These are phyloP conservation scores for Malus sylvestris DNA, from an alignment of 306 rosid genomes.

Conservation along the genomic window DNA sequence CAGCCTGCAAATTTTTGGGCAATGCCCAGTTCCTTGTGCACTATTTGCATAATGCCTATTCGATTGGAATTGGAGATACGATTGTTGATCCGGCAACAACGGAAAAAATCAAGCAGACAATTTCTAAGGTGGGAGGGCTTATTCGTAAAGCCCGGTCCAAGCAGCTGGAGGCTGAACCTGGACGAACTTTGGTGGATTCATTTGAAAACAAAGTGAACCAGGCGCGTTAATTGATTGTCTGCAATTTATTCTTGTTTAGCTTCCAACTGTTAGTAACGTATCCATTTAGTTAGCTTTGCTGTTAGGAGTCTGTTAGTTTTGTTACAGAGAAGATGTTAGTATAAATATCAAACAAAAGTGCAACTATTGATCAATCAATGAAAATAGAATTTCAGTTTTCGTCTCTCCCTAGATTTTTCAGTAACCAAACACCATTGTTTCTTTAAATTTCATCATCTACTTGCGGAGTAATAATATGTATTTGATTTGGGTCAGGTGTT, in stretches of 20 bases:
- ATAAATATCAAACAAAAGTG: too few species aligned
- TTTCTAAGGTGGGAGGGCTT: conserved; percentile 72
- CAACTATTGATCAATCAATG: too few species aligned
- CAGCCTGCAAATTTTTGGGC: conserved; percentile 94
- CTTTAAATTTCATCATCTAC: too few species aligned
- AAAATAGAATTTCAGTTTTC: too few species aligned
- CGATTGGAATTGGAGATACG: conserved; percentile 95
- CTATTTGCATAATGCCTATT: conserved; percentile 82
- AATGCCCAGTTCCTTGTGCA: conserved; percentile 99
- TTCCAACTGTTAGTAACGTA: not conserved
- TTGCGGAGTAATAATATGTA: not conserved
- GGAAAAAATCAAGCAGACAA: conserved; percentile 84
- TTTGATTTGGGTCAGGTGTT: conserved; percentile 36
- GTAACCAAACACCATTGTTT: too few species aligned
- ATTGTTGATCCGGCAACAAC: conserved; percentile 90
- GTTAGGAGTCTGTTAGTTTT: too few species aligned
- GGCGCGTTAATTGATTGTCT: conserved; percentile 31
- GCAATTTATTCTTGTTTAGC: not conserved
- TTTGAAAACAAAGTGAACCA: conserved; percentile 95
- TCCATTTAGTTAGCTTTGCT: too few species aligned
- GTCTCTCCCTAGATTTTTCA: too few species aligned
- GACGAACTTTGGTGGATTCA: conserved; percentile 94
- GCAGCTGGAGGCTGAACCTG: conserved; percentile 88
- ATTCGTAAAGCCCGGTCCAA: conserved; percentile 53
- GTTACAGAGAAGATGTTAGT: too few species aligned